Evolutionary conservation across 2,329 filamentous ascomycete species (phyloP).

Genomic region (Davidsoniella australis): DNA sequence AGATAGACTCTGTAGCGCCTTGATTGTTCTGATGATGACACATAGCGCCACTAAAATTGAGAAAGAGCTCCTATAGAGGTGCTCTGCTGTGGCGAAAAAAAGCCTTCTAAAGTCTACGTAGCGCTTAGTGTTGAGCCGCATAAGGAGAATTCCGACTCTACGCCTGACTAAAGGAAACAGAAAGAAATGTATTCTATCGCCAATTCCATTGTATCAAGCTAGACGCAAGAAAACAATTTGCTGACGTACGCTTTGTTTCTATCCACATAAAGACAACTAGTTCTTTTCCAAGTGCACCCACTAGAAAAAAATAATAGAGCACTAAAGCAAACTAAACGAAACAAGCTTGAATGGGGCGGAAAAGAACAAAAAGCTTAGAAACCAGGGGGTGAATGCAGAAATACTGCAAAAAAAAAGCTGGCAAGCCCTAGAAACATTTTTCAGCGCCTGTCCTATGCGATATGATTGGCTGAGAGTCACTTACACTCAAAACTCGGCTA

Average conservation of each 20-base stretch:
- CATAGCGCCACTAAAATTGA: no score
- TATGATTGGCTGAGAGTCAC: constrained; percentile 8
- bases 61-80: no score
- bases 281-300: not conserved
- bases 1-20: no score
- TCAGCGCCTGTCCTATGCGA: not conserved
- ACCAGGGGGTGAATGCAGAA: not conserved
- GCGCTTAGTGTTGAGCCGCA: no score
- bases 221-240: no score
- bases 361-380: not conserved
- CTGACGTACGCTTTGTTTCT: not conserved
- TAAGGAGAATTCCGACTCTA: no score
- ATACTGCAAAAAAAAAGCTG: not conserved
- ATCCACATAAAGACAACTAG: not conserved
- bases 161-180: no score
- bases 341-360: not conserved
- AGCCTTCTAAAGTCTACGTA: no score
- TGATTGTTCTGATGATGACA: no score
- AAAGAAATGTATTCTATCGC: no score
- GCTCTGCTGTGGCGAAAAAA: no score
- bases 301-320: not conserved
- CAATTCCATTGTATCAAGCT: no score
- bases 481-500: not conserved
- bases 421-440: constrained; percentile 2
- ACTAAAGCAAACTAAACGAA: not conserved